phyloP scores from a whole-genome alignment of 305 asterid species.

The Plantago coronopus region DNA sequence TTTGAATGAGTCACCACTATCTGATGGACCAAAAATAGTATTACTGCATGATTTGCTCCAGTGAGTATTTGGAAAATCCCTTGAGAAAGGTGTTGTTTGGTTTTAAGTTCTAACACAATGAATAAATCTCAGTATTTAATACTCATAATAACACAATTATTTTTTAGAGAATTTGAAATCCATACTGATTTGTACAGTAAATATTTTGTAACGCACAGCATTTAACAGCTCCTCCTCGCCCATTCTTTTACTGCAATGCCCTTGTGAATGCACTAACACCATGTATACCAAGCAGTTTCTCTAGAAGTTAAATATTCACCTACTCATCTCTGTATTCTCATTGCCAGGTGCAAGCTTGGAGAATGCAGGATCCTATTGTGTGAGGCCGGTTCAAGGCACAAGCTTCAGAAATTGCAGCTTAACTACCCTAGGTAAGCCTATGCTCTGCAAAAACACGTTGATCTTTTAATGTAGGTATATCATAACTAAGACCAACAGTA shows the following conservation, averaged over 20 bases:
- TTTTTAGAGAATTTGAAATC: too few relatives aligned
- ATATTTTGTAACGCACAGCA: too few relatives aligned
- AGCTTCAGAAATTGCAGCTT: slow-evolving; percentile 67
- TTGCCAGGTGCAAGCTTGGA: slow-evolving; percentile 60
- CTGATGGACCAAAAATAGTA: neutral
- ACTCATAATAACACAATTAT: too few relatives aligned
- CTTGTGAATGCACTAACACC: too few relatives aligned
- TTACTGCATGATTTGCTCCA: neutral
- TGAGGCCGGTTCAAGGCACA: slow-evolving; percentile 54
- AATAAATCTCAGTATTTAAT: too few relatives aligned
- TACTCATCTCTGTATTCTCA: slow-evolving; percentile 2
- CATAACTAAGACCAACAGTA: too few relatives aligned
- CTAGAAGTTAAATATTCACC: neutral
- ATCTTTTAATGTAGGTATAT: neutral
- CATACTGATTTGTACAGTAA: too few relatives aligned
- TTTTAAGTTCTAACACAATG: too few relatives aligned
- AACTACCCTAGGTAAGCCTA: slow-evolving; percentile 75
- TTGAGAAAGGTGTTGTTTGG: neutral
- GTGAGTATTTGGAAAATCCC: too few relatives aligned
- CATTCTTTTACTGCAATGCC: too few relatives aligned
- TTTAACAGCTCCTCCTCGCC: too few relatives aligned
- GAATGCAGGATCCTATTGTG: slow-evolving; percentile 53
- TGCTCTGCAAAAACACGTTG: neutral
- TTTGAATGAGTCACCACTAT: neutral
- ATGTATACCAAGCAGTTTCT: too few relatives aligned